phyloP scores from a whole-genome alignment of 2,329 filamentous ascomycete genomes.

The Arthroderma sp. region DNA sequence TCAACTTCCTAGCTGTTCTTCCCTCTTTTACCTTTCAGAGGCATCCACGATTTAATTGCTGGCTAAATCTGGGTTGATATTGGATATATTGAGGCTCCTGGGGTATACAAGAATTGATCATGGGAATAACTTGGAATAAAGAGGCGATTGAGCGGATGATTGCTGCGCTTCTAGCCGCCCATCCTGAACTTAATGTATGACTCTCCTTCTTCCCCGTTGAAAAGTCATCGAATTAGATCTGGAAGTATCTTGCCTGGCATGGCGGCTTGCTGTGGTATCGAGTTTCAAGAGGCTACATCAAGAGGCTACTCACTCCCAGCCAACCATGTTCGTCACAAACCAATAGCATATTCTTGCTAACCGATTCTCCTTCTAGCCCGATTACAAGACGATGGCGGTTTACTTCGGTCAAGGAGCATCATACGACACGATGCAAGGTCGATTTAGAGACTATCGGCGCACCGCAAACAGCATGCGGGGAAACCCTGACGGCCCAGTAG shows the following conservation, averaged over 20 bases:
- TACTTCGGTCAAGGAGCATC: conserved; percentile 35
- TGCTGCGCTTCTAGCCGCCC: conserved; percentile 17
- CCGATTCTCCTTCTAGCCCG: conserved; percentile 23
- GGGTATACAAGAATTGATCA: not conserved
- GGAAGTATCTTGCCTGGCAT: no score
- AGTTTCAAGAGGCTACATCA: no score
- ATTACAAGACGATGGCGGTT: conserved; percentile 31
- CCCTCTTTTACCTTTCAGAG: no score
- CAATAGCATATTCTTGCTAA: no score
- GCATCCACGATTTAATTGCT: no score
- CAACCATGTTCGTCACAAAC: no score
- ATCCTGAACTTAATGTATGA: conserved; percentile 17
- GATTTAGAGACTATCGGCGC: conserved; percentile 34
- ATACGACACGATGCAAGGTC: conserved; percentile 36
- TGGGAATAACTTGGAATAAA: conserved; percentile 19
- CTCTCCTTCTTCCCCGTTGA: not conserved
- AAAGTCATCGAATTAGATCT: no score
- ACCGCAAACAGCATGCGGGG: conserved; percentile 22
- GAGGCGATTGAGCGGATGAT: conserved; percentile 17
- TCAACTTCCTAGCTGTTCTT: no score
- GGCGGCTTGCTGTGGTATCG: no score
- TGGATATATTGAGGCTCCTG: no score
- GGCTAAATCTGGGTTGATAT: no score
- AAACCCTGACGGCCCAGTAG: conserved; percentile 10
- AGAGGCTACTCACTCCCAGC: no score